phyloP scores from a whole-genome alignment of 768 basidiomycete species.

The Epithele typhae region DNA sequence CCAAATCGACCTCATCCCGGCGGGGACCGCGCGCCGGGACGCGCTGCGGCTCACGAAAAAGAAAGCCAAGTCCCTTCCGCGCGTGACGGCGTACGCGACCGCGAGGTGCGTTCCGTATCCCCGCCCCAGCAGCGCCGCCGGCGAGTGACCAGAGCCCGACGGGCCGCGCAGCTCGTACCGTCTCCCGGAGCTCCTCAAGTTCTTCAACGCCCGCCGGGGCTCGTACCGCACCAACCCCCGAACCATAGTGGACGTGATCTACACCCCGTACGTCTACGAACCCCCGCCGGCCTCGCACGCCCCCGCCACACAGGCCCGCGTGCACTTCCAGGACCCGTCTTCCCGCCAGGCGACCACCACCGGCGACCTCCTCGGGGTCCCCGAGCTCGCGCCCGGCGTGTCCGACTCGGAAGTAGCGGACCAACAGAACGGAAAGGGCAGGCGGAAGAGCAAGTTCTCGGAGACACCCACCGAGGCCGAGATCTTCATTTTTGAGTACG shows the following conservation, averaged over 20 bases:
- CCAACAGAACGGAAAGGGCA: slow-evolving; percentile 32
- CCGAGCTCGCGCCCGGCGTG: slow-evolving; percentile 50
- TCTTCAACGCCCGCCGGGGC: slow-evolving; percentile 77
- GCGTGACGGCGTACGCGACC: slow-evolving; percentile 96
- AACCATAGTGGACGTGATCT: slow-evolving; percentile 88
- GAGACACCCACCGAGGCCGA: slow-evolving; percentile 70
- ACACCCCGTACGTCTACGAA: slow-evolving; percentile 87
- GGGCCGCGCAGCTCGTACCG: slow-evolving; percentile 75
- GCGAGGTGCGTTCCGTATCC: slow-evolving; percentile 55
- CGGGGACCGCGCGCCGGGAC: slow-evolving; percentile 89
- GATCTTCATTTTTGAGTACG: slow-evolving; percentile 91
- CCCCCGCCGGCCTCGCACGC: slow-evolving; percentile 23
- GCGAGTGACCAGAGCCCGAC: no score
- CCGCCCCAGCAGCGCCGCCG: no score
- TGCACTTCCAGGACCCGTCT: slow-evolving; percentile 13
- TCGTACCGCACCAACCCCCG: slow-evolving; percentile 86
- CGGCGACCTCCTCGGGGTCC: slow-evolving; percentile 75
- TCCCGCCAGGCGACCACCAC: slow-evolving; percentile 29
- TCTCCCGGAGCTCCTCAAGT: slow-evolving; percentile 82
- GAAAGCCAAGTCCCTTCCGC: slow-evolving; percentile 85
- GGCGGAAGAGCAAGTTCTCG: slow-evolving; percentile 64
- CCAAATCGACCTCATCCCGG: slow-evolving; percentile 90
- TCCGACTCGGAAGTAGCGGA: slow-evolving; percentile 14
- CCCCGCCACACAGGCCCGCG: slow-evolving; percentile 12
- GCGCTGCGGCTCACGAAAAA: slow-evolving; percentile 89